Base-by-base conservation (phyloP, 306 rosid genomes). In the Phaseolus lunatus region DNA sequence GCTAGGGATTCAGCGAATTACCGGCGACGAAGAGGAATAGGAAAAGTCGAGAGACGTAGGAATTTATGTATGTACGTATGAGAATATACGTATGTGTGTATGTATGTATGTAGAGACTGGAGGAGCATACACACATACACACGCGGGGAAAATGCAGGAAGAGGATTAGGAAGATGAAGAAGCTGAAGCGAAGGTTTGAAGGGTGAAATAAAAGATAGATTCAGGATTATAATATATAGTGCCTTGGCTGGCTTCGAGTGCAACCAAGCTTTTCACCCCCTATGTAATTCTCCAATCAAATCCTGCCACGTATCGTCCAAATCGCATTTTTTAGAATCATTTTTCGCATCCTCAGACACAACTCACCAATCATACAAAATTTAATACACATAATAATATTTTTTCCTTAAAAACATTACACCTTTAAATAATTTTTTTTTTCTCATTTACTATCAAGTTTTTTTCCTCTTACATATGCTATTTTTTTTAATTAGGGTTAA, bases 121-220 rank as follows among this genome's bases (percentile, higher is more conserved):
- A 15, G n/a, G 71, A 35, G 54, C 35, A 59, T 67, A 76, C 89
- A 82, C 82, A 76, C 83, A 72, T 73, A 79, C 83, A 82, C 77
- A 75, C 58, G 77, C 9, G 13, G 24, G 65, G 69, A 77, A 37
- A 70, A 81, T 78, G 81, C 81, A 79, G 81, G 35, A 76, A 66
- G 41, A 45, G 33, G 56, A 16, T 2, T 77, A 61, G 20, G 79
- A 67, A 54, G 77, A 18, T 31, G 71, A 75, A 58, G 49, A 54
- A 0, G 59, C 64, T 23, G 45, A 1, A 35, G 70, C 5, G 2
- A 2, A 19, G 69, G 20, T 39, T 37, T 39, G 22, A 26, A 0
- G 5, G 13, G 5, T 3, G 57, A 50, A 18, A 18, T 50, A 10
- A 13, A 9, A 70, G 37, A 43, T 0, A 11, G 47, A 9, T 0